A percentile compares a stretch with the other conserved stretches of the same genome.
phyloP scores from a whole-genome alignment of 73 alveolate species.

The Paraurostyla sp. region DNA sequence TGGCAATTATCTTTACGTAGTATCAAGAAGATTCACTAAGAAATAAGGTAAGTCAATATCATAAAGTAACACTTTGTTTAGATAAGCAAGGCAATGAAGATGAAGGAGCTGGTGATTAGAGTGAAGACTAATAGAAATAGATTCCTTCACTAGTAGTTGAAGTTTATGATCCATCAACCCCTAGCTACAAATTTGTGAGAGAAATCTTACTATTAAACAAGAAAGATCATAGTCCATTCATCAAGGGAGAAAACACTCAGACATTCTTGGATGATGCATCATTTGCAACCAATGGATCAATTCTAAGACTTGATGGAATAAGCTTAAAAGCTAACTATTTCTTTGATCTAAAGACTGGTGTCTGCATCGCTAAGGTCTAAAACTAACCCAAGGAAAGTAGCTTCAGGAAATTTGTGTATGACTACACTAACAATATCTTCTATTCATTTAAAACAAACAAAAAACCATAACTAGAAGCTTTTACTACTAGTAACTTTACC shows the following conservation, averaged over 20 bases:
- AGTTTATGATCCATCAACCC: slow-evolving; percentile 36
- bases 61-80: not conserved
- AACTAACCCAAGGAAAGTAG: too few species aligned
- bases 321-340: too few species aligned
- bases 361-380: too few species aligned
- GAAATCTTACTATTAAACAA: not conserved
- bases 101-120: not conserved
- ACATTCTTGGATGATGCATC: not conserved
- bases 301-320: too few species aligned
- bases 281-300: not conserved
- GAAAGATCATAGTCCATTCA: not conserved
- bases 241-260: not conserved
- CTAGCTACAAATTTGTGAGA: not conserved
- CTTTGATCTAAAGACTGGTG: too few species aligned
- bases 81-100: not conserved
- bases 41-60: too few species aligned
- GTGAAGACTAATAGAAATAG: not conserved
- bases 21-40: not conserved
- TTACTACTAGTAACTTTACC: slow-evolving; percentile 35
- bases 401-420: not conserved
- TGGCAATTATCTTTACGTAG: slow-evolving; percentile 48
- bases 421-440: slow-evolving; percentile 22
- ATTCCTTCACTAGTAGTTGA: not conserved
- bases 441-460: not conserved
- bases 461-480: not conserved